Conservation (phyloP, 2,329 filamentous ascomycete species). For the Phoma sp. region DNA sequence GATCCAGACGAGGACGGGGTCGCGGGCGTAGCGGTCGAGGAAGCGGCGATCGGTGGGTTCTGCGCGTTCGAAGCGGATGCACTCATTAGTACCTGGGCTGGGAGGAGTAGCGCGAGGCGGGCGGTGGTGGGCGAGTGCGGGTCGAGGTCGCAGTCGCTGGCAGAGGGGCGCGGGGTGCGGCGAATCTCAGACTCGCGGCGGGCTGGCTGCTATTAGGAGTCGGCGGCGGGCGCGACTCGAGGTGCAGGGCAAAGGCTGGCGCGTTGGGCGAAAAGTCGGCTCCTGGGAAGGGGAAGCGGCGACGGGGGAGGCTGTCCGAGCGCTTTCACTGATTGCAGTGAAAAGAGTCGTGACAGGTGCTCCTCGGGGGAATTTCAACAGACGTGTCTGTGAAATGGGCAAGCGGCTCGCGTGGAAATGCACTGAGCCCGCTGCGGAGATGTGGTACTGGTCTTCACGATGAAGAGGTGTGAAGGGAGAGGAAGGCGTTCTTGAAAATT, state of each 20-base stretch:
- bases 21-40: slow-evolving; percentile 56
- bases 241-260: slow-evolving; percentile 28
- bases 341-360: slow-evolving; percentile 43
- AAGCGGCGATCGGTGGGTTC: slow-evolving; percentile 57
- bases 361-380: slow-evolving; percentile 47
- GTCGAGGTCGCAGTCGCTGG: slow-evolving; percentile 6
- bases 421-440: slow-evolving; percentile 44
- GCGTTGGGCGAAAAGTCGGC: slow-evolving; percentile 33
- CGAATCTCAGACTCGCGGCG: slow-evolving; percentile 43
- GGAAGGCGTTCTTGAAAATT: slow-evolving; percentile 29
- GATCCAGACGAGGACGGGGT: slow-evolving; percentile 58
- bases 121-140: slow-evolving; percentile 16
- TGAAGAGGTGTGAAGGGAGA: slow-evolving; percentile 41
- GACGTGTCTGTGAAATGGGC: slow-evolving; percentile 49
- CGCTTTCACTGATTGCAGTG: slow-evolving; percentile 41
- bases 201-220: slow-evolving; percentile 35
- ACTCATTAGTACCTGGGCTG: slow-evolving; percentile 63
- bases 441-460: slow-evolving; percentile 41
- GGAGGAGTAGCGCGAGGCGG: slow-evolving; percentile 18
- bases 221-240: slow-evolving; percentile 35
- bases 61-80: slow-evolving; percentile 64
- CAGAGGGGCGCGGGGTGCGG: slow-evolving; percentile 27
- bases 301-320: slow-evolving; percentile 44
- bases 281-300: slow-evolving; percentile 38
- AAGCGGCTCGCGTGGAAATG: slow-evolving; percentile 43